phyloP scores from a whole-genome alignment of 257 asterid genomes.

The Salvia rosmarinus region DNA sequence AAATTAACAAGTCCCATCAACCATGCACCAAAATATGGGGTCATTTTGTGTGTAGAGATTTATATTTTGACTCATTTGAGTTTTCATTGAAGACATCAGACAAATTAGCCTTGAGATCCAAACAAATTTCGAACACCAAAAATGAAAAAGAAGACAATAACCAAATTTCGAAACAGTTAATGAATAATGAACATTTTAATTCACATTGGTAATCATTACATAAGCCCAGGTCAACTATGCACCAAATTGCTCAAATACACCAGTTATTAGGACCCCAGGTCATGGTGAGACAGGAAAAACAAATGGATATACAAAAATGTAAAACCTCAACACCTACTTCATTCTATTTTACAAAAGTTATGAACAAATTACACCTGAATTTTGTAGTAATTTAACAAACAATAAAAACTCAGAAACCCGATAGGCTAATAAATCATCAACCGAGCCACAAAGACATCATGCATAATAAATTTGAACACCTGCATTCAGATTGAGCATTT shows the following conservation, averaged over 20 bases:
- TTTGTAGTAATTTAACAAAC: constrained; percentile 25
- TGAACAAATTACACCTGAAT: constrained; percentile 48
- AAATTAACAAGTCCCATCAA: too few relatives aligned
- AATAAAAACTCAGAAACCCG: constrained; percentile 27
- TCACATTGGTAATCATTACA: constrained; percentile 12
- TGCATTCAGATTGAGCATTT: constrained; percentile 3
- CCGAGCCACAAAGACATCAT: constrained; percentile 13
- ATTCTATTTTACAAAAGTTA: constrained; percentile 52
- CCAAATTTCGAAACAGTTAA: background rate
- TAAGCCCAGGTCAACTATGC: constrained; percentile 31
- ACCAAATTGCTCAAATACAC: constrained; percentile 10
- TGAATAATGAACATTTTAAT: constrained; percentile 1
- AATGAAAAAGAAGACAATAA: background rate
- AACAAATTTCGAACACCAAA: background rate
- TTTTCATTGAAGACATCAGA: background rate
- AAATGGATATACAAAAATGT: constrained; percentile 25
- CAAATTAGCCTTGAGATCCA: background rate
- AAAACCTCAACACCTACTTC: constrained; percentile 36
- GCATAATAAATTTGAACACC: background rate
- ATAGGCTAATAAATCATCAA: constrained; percentile 28
- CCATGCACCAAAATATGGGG: too few relatives aligned
- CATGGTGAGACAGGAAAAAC: constrained; percentile 21
- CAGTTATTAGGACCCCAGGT: constrained; percentile 15
- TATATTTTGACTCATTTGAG: too few relatives aligned
- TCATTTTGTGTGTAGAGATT: too few relatives aligned